Evolutionary conservation across 1,284 basidiomycete species (phyloP).

Genomic region (Naganishia sp.): DNA sequence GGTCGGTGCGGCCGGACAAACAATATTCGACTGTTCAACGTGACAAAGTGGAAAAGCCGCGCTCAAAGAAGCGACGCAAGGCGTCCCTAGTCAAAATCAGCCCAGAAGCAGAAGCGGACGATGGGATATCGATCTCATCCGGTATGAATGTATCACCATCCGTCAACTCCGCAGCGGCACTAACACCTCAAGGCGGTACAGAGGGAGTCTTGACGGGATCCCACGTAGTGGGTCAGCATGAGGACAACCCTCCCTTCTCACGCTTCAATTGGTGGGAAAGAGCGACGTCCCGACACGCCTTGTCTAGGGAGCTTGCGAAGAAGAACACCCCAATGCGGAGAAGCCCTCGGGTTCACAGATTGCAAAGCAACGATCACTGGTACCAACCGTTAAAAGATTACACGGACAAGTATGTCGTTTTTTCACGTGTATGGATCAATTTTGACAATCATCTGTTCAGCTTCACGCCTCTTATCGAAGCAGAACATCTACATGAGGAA

Average conservation of each 20-base stretch:
- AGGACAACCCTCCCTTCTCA: not conserved
- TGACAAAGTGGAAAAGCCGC: not conserved
- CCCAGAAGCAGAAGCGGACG: no score
- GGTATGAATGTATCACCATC: no score
- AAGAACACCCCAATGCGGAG: not conserved
- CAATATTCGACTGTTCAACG: not conserved
- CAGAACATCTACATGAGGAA: slow-evolving; percentile 68
- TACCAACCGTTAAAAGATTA: slow-evolving; percentile 47
- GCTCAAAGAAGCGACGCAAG: not conserved
- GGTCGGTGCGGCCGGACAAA: not conserved
- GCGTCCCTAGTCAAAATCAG: not conserved
- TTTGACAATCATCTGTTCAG: slow-evolving; percentile 49
- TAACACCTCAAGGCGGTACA: no score
- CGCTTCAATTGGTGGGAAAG: slow-evolving; percentile 28
- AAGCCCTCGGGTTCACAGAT: not conserved
- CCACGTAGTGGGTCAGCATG: no score
- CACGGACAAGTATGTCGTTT: slow-evolving; percentile 54
- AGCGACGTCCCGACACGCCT: slow-evolving; percentile 4
- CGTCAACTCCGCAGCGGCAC: no score
- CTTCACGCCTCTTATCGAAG: slow-evolving; percentile 64
- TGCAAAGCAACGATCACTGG: slow-evolving; percentile 9
- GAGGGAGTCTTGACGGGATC: no score
- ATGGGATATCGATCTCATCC: no score
- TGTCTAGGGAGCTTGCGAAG: not conserved
- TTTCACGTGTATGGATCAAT: slow-evolving; percentile 5